Evolutionary conservation across 768 basidiomycete genomes (phyloP).

Genomic region (Tulasnella sp.): DNA sequence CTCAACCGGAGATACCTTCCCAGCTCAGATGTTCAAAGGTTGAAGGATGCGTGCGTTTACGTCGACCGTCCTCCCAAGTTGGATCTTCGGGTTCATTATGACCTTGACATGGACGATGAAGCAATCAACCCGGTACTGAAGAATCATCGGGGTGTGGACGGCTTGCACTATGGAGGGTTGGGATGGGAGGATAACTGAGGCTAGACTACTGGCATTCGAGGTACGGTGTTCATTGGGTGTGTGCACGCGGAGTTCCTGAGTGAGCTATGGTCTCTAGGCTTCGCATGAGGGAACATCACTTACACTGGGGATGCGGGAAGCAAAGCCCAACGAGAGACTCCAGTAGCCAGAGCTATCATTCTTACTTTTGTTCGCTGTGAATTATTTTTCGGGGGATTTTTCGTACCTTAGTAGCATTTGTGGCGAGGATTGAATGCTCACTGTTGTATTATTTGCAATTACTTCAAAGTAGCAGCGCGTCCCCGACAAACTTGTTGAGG

Average conservation of each 20-base stretch:
- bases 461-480: conserved; percentile 82
- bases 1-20: not conserved
- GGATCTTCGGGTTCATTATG: not conserved
- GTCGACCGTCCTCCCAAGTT: not conserved
- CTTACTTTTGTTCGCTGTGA: conserved; percentile 41
- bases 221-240: not conserved
- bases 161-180: not conserved
- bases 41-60: not conserved
- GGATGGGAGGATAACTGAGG: not conserved
- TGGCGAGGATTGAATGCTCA: conserved; percentile 74
- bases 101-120: not conserved
- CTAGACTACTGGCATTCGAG: not conserved
- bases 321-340: not conserved
- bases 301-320: no score
- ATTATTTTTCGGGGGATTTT: conserved; percentile 58
- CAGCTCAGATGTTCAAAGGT: not conserved
- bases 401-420: conserved; percentile 85
- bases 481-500: conserved; percentile 73
- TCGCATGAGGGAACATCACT: no score
- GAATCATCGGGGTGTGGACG: not conserved
- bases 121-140: not conserved
- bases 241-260: no score
- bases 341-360: conserved; percentile 21
- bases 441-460: conserved; percentile 91
- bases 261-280: no score